These are phyloP conservation scores for Talaromyces ruber DNA, from an alignment of 495 filamentous ascomycete species.

Conservation along the genomic window DNA sequence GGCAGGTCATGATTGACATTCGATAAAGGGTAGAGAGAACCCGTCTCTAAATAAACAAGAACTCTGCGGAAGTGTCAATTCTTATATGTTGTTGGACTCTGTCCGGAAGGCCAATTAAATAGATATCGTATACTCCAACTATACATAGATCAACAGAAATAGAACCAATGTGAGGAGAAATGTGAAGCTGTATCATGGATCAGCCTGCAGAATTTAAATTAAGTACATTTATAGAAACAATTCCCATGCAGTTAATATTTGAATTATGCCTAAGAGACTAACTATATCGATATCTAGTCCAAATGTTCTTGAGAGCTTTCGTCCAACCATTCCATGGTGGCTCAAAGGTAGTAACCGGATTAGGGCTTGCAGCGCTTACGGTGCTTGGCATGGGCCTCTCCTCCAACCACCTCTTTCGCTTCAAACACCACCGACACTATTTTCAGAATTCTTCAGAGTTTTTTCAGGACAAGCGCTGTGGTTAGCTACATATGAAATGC, in stretches of 20 bases:
- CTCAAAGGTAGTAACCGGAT: background rate
- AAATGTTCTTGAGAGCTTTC: constrained; percentile 4
- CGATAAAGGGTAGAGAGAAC: background rate
- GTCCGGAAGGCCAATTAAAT: background rate
- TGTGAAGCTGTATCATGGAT: background rate
- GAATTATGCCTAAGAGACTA: constrained; percentile 2
- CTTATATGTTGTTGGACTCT: background rate
- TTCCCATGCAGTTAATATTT: constrained; percentile 11
- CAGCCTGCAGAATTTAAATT: background rate
- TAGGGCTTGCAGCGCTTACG: background rate
- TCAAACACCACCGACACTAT: background rate
- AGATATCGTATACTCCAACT: background rate
- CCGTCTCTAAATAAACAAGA: background rate
- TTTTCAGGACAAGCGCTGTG: background rate
- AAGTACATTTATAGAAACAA: background rate
- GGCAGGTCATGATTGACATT: background rate
- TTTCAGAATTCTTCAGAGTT: background rate
- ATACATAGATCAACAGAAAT: constrained; percentile 3
- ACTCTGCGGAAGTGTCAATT: background rate
- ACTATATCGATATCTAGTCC: constrained; percentile 5
- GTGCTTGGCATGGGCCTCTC: background rate
- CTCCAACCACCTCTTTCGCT: background rate
- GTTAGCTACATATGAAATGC: background rate
- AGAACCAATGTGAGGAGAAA: background rate
- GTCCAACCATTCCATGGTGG: background rate